These are phyloP conservation scores for Phaeosphaeriaceae sp. DNA, from an alignment of 2,329 filamentous ascomycete genomes.

Conservation along the genomic window DNA sequence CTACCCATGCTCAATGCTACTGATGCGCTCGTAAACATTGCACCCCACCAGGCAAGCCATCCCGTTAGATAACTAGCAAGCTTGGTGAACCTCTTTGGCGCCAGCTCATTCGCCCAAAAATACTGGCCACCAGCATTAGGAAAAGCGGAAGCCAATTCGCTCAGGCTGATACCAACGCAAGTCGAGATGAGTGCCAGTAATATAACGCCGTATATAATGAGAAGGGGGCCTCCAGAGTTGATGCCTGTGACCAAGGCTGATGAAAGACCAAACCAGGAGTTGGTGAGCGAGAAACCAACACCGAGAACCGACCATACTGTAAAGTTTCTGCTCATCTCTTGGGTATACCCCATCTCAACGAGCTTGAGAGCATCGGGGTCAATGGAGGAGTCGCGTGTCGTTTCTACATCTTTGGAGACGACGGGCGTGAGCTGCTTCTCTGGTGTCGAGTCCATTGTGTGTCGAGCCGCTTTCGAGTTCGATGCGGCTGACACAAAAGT, in stretches of 20 bases:
- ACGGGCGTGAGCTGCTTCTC: conserved; percentile 20
- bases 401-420: conserved; percentile 17
- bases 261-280: conserved; percentile 60
- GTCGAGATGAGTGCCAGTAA: conserved; percentile 54
- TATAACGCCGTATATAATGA: conserved; percentile 59
- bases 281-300: conserved; percentile 59
- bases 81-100: conserved; percentile 53
- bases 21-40: conserved; percentile 61
- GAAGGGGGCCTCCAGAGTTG: conserved; percentile 56
- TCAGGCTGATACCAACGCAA: conserved; percentile 55
- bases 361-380: conserved; percentile 53
- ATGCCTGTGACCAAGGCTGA: conserved; percentile 58
- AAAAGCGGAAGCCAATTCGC: conserved; percentile 57
- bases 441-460: conserved; percentile 8
- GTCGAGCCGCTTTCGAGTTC: background rate
- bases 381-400: conserved; percentile 15
- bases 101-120: conserved; percentile 58
- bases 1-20: conserved; percentile 58
- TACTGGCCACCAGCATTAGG: conserved; percentile 61
- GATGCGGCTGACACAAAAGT: background rate
- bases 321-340: conserved; percentile 57
- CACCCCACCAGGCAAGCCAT: conserved; percentile 62
- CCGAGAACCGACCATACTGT: conserved; percentile 57
- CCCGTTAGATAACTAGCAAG: conserved; percentile 57
- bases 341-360: conserved; percentile 57